Evolutionary conservation across 2,329 filamentous ascomycete genomes (phyloP).

Genomic region (Nigrospora oryzae): DNA sequence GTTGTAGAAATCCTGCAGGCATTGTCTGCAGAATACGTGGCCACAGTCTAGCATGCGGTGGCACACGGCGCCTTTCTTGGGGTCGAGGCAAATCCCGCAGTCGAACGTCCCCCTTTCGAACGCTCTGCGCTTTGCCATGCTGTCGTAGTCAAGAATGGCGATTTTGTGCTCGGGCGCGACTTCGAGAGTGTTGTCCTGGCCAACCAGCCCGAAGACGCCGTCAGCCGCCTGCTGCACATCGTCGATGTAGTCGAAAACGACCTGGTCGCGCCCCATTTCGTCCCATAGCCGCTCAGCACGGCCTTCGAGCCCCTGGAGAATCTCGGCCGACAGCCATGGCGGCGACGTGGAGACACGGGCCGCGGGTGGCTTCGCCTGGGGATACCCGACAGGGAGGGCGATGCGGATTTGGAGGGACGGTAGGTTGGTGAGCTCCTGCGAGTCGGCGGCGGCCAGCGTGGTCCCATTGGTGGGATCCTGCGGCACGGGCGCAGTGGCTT

Average conservation of each 20-base stretch:
- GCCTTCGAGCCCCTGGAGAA: slow-evolving; percentile 38
- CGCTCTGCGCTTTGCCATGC: slow-evolving; percentile 60
- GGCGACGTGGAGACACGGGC: slow-evolving; percentile 44
- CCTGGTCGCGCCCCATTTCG: slow-evolving; percentile 48
- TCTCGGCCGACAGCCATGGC: slow-evolving; percentile 44
- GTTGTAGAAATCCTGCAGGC: slow-evolving; percentile 84
- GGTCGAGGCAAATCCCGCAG: slow-evolving; percentile 85
- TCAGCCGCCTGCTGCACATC: slow-evolving; percentile 51
- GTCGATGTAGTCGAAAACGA: slow-evolving; percentile 57
- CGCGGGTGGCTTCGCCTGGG: slow-evolving; percentile 39
- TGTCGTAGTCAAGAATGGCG: slow-evolving; percentile 70
- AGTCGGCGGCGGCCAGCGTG: slow-evolving; percentile 22
- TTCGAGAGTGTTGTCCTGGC: slow-evolving; percentile 36
- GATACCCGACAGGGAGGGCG: slow-evolving; percentile 49
- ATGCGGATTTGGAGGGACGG: slow-evolving; percentile 48
- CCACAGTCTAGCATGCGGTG: slow-evolving; percentile 76
- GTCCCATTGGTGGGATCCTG: slow-evolving; percentile 5
- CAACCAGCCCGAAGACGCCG: slow-evolving; percentile 49
- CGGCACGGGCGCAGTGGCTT: slow-evolving; percentile 16
- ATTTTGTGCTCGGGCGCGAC: slow-evolving; percentile 54
- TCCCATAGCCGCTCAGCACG: slow-evolving; percentile 51
- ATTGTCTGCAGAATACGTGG: slow-evolving; percentile 87
- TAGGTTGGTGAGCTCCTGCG: slow-evolving; percentile 45
- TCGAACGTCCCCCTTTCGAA: slow-evolving; percentile 83
- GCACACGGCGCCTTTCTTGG: slow-evolving; percentile 78